A percentile compares a stretch with the other conserved stretches of the same genome.
Evolutionary conservation across 2,329 filamentous ascomycete genomes (phyloP).

Genomic region (Fusarium falciforme): DNA sequence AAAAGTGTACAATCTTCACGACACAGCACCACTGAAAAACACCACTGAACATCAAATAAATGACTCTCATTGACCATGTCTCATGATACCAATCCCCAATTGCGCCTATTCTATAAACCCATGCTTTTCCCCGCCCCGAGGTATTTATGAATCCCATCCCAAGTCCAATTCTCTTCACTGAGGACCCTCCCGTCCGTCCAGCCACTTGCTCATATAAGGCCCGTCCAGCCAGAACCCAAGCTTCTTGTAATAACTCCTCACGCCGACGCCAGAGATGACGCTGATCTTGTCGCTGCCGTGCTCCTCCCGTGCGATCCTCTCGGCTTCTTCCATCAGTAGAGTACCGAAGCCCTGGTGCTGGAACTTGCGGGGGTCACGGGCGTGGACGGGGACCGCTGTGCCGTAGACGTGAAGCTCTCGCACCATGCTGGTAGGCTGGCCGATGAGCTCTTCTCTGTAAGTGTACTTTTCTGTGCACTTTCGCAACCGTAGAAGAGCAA

Average conservation of each 20-base stretch:
- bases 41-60: neutral
- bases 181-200: conserved; percentile 57
- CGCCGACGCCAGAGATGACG: conserved; percentile 97
- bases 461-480: conserved; percentile 95
- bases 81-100: conserved; percentile 28
- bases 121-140: conserved; percentile 21
- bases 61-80: conserved; percentile 1
- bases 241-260: conserved; percentile 93
- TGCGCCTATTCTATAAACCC: conserved; percentile 39
- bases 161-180: conserved; percentile 17
- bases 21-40: neutral
- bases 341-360: conserved; percentile 99
- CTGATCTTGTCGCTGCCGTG: conserved; percentile 95
- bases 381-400: conserved; percentile 96
- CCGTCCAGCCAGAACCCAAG: conserved; percentile 95
- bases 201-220: conserved; percentile 80
- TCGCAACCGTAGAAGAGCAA: conserved; percentile 86
- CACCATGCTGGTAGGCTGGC: conserved; percentile 91
- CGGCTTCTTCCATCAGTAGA: conserved; percentile 96
- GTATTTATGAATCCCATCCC: conserved; percentile 26
- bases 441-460: conserved; percentile 86
- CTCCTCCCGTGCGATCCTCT: conserved; percentile 93
- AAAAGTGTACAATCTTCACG: neutral
- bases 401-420: conserved; percentile 97
- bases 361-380: conserved; percentile 94